These are phyloP conservation scores for Phytopythium ostracodes DNA, from an alignment of 352 stramenopile species.

Conservation along the genomic window DNA sequence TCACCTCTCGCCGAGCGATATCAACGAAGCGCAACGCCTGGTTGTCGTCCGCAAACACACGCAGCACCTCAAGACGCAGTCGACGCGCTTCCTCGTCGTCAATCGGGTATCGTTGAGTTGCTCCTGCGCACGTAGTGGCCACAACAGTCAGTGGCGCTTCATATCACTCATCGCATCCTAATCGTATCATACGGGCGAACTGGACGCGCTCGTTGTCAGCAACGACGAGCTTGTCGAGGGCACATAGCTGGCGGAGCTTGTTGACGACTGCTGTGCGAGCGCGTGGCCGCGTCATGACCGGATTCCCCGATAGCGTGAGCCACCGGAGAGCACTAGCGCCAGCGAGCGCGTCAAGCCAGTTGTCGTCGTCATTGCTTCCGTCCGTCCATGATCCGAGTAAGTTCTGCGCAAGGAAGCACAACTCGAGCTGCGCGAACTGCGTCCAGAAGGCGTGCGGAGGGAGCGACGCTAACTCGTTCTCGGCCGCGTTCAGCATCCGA, in stretches of 20 bases:
- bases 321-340: conserved; percentile 39
- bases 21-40: conserved; percentile 30
- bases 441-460: conserved; percentile 47
- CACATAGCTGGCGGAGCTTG: conserved; percentile 53
- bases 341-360: conserved; percentile 19
- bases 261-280: conserved; percentile 67
- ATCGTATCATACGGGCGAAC: conserved; percentile 27
- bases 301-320: conserved; percentile 58
- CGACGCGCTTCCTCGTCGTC: conserved; percentile 11
- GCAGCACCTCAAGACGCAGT: conserved; percentile 28
- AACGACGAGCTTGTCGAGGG: conserved; percentile 56
- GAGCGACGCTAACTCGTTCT: conserved; percentile 48
- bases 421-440: conserved; percentile 35
- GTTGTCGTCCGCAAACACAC: conserved; percentile 45
- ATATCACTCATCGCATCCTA: background rate
- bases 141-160: too few species aligned
- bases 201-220: conserved; percentile 63
- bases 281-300: conserved; percentile 47
- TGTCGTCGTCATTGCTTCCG: background rate
- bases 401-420: conserved; percentile 67
- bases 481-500: conserved; percentile 50
- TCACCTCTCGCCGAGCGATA: conserved; percentile 25
- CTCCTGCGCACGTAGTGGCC: background rate
- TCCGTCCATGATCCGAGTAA: conserved; percentile 40
- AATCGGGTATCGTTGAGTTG: background rate